Conservation (phyloP, 1,284 basidiomycete species). For the Marasmius sp. region DNA sequence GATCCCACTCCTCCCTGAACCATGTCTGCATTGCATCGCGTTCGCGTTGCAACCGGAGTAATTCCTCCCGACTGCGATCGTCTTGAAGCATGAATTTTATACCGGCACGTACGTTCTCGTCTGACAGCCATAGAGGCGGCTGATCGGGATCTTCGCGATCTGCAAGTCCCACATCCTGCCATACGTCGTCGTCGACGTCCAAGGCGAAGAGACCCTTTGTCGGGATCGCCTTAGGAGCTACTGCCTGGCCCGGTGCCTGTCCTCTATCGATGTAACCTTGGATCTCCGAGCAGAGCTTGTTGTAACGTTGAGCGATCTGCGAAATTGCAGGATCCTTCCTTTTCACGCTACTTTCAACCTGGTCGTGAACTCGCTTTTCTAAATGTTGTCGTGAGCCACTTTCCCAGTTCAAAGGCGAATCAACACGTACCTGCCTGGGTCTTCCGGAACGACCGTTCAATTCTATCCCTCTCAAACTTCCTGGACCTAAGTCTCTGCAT, state of each 20-base stretch:
- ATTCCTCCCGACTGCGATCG: too few species aligned
- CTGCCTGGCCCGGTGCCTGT: neutral
- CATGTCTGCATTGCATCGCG: too few species aligned
- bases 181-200: neutral
- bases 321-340: conserved; percentile 14
- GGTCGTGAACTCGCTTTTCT: conserved; percentile 6
- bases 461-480: conserved; percentile 9
- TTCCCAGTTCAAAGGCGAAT: too few species aligned
- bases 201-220: neutral
- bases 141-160: too few species aligned
- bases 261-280: neutral
- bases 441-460: conserved; percentile 3
- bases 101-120: too few species aligned
- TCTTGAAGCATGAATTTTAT: too few species aligned
- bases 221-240: neutral
- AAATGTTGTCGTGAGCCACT: neutral
- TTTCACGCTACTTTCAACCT: conserved; percentile 1
- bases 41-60: too few species aligned
- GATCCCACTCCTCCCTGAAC: too few species aligned
- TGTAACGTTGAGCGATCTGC: conserved; percentile 13
- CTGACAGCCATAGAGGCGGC: too few species aligned
- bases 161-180: too few species aligned
- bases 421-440: neutral
- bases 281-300: conserved; percentile 12
- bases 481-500: neutral